A percentile compares a stretch with the other conserved stretches of the same genome.
Evolutionary conservation across 1,139 yeast genomes (phyloP).

Genomic region (Yamadazyma friedrichii): DNA sequence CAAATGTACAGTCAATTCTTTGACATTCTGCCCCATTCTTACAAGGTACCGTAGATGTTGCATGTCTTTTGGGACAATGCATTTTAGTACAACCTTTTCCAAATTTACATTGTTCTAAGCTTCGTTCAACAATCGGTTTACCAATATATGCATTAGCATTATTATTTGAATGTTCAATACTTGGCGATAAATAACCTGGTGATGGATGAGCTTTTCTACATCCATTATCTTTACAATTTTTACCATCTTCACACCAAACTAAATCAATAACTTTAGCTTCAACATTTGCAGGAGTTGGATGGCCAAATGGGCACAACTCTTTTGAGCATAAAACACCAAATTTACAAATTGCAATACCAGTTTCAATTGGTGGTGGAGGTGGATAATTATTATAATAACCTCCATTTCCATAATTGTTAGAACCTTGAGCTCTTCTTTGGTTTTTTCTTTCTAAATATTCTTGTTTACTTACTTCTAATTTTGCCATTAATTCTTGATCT

Average conservation of each 20-base stretch:
- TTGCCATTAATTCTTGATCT: slow-evolving; percentile 69
- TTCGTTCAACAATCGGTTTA: slow-evolving; percentile 28
- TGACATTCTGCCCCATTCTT: slow-evolving; percentile 78
- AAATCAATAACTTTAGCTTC: slow-evolving; percentile 65
- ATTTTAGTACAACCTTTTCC: slow-evolving; percentile 73
- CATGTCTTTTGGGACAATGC: slow-evolving; percentile 83
- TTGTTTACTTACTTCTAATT: slow-evolving; percentile 57
- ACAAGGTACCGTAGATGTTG: slow-evolving; percentile 68
- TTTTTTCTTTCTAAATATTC: slow-evolving; percentile 44
- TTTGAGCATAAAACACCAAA: slow-evolving; percentile 74
- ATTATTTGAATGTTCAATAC: background rate
- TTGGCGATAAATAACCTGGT: slow-evolving; percentile 41
- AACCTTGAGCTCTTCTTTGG: slow-evolving; percentile 18
- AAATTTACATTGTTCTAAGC: slow-evolving; percentile 79
- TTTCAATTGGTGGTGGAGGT: slow-evolving; percentile 29
- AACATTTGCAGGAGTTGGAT: slow-evolving; percentile 83
- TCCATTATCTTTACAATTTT: slow-evolving; percentile 54
- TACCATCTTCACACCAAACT: slow-evolving; percentile 77
- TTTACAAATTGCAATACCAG: slow-evolving; percentile 62
- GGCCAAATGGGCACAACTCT: slow-evolving; percentile 82
- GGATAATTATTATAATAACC: slow-evolving; percentile 10
- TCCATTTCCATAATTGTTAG: background rate
- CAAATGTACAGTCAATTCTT: slow-evolving; percentile 76
- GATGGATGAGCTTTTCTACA: slow-evolving; percentile 85
- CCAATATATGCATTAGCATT: slow-evolving; percentile 3